Evolutionary conservation across 305 asterid genomes (phyloP).

Genomic region (Fraxinus dipetala): DNA sequence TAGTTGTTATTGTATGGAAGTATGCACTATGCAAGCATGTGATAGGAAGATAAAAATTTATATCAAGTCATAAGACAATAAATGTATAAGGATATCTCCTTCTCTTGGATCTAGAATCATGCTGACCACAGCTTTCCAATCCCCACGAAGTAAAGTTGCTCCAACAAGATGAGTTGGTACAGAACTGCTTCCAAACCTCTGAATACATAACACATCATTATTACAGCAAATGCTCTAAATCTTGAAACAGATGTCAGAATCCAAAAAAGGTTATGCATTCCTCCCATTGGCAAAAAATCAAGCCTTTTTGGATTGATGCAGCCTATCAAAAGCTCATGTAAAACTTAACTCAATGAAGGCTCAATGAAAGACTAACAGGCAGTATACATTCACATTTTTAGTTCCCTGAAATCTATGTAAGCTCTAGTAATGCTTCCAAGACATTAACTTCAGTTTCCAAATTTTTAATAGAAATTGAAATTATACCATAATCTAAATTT

Average conservation of each 20-base stretch:
- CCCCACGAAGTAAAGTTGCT: slow-evolving; percentile 84
- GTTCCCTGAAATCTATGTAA: neutral
- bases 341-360: neutral
- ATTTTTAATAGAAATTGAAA: neutral
- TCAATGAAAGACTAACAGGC: neutral
- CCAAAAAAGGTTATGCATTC: slow-evolving; percentile 1
- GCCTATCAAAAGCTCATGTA: neutral
- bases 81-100: slow-evolving; percentile 80
- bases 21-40: slow-evolving; percentile 15
- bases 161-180: slow-evolving; percentile 89
- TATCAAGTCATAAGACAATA: neutral
- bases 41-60: slow-evolving; percentile 21
- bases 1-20: slow-evolving; percentile 14
- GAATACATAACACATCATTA: slow-evolving; percentile 28
- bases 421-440: neutral
- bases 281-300: slow-evolving; percentile 17
- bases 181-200: slow-evolving; percentile 98
- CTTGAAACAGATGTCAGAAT: neutral
- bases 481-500: neutral
- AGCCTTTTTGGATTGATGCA: neutral
- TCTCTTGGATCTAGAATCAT: slow-evolving; percentile 94
- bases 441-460: neutral
- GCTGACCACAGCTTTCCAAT: slow-evolving; percentile 80
- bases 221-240: slow-evolving; percentile 6
- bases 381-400: neutral